Conservation (phyloP, 202 grass and related monocot genomes). For the Panicum virgatum region DNA sequence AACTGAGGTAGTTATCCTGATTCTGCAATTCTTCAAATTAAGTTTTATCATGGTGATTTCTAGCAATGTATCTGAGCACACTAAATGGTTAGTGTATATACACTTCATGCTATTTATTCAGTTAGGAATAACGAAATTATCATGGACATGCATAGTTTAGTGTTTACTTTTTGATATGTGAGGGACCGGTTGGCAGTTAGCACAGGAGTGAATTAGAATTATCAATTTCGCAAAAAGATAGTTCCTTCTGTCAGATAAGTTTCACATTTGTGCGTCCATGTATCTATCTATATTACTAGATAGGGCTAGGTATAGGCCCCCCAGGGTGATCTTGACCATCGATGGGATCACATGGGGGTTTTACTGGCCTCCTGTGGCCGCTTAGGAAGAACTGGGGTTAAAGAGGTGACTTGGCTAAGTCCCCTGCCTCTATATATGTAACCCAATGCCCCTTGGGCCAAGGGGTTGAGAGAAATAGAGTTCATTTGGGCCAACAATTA, state of each 20-base stretch:
- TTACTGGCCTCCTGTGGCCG: too few species aligned
- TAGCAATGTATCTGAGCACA: conserved; percentile 10
- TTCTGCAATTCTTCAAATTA: conserved; percentile 10
- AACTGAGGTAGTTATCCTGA: not conserved
- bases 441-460: too few species aligned
- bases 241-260: not conserved
- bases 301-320: too few species aligned
- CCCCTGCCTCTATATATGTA: too few species aligned
- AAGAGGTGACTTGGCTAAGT: too few species aligned
- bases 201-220: not conserved
- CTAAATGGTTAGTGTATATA: not conserved
- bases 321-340: too few species aligned
- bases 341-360: too few species aligned
- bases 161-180: not conserved
- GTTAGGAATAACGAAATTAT: not conserved
- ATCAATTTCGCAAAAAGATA: not conserved
- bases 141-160: not conserved
- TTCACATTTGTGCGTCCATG: too few species aligned
- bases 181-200: not conserved
- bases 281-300: too few species aligned
- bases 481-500: too few species aligned
- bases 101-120: conserved; percentile 14
- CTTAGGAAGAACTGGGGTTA: too few species aligned
- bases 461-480: too few species aligned
- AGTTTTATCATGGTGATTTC: not conserved